A percentile compares a stretch with the other conserved stretches of the same genome.
phyloP scores from a whole-genome alignment of 495 filamentous ascomycete genomes.

The Penicillium longicatenatum region DNA sequence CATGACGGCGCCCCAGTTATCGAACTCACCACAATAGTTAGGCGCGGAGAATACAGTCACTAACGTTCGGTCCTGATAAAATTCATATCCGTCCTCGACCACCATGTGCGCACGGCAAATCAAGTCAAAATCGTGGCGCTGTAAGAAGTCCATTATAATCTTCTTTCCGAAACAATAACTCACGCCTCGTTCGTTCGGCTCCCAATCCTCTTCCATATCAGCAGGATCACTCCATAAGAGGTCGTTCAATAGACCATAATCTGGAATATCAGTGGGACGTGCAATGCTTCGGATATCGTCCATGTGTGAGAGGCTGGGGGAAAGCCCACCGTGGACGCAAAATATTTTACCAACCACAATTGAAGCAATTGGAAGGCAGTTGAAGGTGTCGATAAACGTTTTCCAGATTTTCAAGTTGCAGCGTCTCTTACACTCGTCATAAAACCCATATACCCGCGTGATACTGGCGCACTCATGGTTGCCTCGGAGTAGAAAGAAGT shows the following conservation, averaged over 20 bases:
- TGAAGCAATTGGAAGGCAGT: constrained; percentile 89
- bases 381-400: constrained; percentile 97
- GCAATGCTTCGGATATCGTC: constrained; percentile 97
- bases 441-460: constrained; percentile 99
- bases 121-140: constrained; percentile 93
- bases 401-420: constrained; percentile 99
- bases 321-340: constrained; percentile 96
- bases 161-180: constrained; percentile 99
- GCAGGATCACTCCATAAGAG: constrained; percentile 97
- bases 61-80: constrained; percentile 92
- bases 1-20: constrained; percentile 99
- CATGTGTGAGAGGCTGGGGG: constrained; percentile 91
- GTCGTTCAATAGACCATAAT: constrained; percentile 95
- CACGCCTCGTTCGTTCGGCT: constrained; percentile 93
- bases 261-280: constrained; percentile 93
- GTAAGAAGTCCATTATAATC: constrained; percentile 94
- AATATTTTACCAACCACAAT: constrained; percentile 99
- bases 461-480: constrained; percentile 99
- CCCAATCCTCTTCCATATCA: constrained; percentile 97
- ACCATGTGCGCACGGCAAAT: constrained; percentile 99
- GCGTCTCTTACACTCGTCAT: constrained; percentile 97
- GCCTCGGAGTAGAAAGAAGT: constrained; percentile 95
- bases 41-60: constrained; percentile 98
- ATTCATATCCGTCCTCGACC: constrained; percentile 98
- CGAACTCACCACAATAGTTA: constrained; percentile 98